Evolutionary conservation across 306 rosid genomes (phyloP), one percentile per base, ranked within the genome.

Genomic region (Cicer cuneatum): DNA sequence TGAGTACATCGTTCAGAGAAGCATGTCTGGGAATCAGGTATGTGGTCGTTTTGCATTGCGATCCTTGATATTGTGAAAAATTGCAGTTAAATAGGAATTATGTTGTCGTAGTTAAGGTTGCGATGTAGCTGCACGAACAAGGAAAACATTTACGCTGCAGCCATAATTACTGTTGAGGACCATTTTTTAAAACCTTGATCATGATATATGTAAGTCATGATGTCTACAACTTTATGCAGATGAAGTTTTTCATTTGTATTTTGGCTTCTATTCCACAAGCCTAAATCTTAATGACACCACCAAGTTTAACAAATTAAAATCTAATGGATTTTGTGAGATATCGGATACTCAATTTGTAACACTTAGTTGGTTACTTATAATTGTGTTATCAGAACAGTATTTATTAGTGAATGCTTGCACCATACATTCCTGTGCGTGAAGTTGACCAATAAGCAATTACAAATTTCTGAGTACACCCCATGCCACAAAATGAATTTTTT

Each of bases 281-380:
- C 59, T 53, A 53, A 53, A 52, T 8, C 14, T 53, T 53, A 53
- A 53, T 53, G 59, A 52, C 13, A 53, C 13, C 8, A 10, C 63
- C 9, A 15, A 57, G 63, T 19, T 57, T 24, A 54, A 54, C 60
- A 54, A 54, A 19, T 54, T 54, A 54, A 54, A 54, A 19, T 54
- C 37, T 54, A 54, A 16, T 8, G 60, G 60, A 19, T 18, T 18
- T 18, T 29, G 35, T 29, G 35, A 29, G 35, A 29, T 3, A 29
- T 29, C 35, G 35, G 35, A 29, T 56, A 1, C 15, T 56, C 62
- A 10, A 37, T 10, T 21, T 21, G 38, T 56, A 56, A 21, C 8
- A 21, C 62, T 21, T 56, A 38, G 7, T 24, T 21, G 62, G 62
- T 10, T 56, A 56, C 39, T 24, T 57, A 24, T 5, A 24, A 13